phyloP scores from a whole-genome alignment of 2,329 filamentous ascomycete species.

The Penicillium sp. region DNA sequence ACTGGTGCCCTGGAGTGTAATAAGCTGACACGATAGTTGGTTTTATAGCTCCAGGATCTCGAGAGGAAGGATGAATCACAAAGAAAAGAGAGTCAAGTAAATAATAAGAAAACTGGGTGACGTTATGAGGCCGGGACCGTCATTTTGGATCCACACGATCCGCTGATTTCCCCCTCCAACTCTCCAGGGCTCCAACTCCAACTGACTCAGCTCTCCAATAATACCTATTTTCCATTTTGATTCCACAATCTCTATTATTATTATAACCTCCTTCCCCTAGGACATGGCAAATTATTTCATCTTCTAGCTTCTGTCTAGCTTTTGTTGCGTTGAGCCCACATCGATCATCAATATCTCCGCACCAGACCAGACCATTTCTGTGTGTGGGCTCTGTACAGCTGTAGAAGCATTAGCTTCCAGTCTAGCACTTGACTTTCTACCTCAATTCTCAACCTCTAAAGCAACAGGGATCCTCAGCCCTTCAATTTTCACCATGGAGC shows the following conservation, averaged over 20 bases:
- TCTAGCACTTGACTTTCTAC: neutral
- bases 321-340: neutral
- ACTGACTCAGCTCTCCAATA: neutral
- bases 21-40: neutral
- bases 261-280: neutral
- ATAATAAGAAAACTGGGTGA: neutral
- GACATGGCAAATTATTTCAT: neutral
- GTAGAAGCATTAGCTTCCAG: neutral
- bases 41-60: neutral
- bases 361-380: neutral
- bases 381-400: neutral
- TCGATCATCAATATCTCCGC: neutral
- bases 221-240: neutral
- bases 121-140: conserved; percentile 5
- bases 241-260: neutral
- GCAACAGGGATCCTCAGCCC: neutral
- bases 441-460: neutral
- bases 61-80: neutral
- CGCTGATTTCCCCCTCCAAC: conserved; percentile 4
- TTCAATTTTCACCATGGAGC: conserved; percentile 27
- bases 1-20: neutral
- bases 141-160: conserved; percentile 4
- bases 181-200: neutral
- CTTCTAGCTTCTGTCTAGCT: neutral
- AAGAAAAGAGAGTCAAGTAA: neutral